Evolutionary conservation across 441 rosid species (phyloP).

Genomic region (Euphorbia schlechtendalii): DNA sequence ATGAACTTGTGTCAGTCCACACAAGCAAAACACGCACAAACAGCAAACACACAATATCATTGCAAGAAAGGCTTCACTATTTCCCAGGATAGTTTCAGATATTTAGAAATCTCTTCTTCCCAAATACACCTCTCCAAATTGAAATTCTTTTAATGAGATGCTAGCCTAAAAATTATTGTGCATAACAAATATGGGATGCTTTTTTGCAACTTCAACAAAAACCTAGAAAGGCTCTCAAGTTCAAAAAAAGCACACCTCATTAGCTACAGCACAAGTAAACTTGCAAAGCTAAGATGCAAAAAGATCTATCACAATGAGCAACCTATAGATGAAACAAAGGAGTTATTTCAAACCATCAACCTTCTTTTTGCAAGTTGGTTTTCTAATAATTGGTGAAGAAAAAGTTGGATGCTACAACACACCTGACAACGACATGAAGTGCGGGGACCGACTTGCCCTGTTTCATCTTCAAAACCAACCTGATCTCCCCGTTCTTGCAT

Average conservation of each 20-base stretch:
- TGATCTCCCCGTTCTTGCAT: conserved; percentile 72
- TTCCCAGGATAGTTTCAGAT: not conserved
- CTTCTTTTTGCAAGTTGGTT: not conserved
- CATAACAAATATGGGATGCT: not conserved
- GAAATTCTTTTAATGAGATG: not conserved
- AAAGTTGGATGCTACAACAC: not conserved
- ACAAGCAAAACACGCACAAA: not conserved
- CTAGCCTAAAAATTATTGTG: not conserved
- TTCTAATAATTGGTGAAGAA: not conserved
- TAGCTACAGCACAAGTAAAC: not conserved
- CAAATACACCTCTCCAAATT: not conserved
- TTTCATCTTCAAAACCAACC: conserved; percentile 49
- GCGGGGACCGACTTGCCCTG: conserved; percentile 90
- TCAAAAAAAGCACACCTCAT: not conserved
- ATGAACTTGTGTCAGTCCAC: not conserved
- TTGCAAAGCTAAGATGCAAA: not conserved
- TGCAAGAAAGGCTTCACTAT: no score
- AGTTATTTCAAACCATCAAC: conserved; percentile 4
- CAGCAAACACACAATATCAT: not conserved
- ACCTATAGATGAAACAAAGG: not conserved
- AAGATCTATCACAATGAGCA: not conserved
- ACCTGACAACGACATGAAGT: conserved; percentile 96
- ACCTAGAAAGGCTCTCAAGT: not conserved
- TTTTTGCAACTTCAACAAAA: not conserved
- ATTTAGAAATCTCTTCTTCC: not conserved